These are phyloP conservation scores for Boletellus emodensis DNA, from an alignment of 768 basidiomycete genomes.

Conservation along the genomic window DNA sequence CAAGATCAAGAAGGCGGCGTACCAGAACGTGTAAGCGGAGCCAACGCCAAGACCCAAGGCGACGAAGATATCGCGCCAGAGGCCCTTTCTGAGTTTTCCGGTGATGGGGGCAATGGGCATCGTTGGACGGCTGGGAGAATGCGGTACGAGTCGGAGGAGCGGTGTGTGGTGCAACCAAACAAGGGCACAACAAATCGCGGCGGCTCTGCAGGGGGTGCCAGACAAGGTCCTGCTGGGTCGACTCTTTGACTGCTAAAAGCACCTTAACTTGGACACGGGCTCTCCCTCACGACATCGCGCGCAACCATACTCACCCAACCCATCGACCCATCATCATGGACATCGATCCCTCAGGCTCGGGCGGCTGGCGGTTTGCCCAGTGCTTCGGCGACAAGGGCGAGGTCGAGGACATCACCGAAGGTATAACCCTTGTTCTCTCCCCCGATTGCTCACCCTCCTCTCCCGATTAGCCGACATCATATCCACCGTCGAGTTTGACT, in stretches of 20 bases:
- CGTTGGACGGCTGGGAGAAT: slow-evolving; percentile 17
- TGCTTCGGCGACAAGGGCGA: slow-evolving; percentile 99
- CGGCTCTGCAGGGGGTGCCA: slow-evolving; percentile 15
- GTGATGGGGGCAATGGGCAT: slow-evolving; percentile 92
- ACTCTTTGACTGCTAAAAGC: slow-evolving; percentile 12
- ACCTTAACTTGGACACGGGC: slow-evolving; percentile 12
- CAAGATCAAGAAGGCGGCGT: slow-evolving; percentile 28
- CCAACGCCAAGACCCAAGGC: slow-evolving; percentile 74
- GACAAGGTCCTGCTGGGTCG: slow-evolving; percentile 14
- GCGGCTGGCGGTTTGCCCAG: slow-evolving; percentile 98
- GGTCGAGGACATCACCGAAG: slow-evolving; percentile 99
- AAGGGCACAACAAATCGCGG: slow-evolving; percentile 30
- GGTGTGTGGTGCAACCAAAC: slow-evolving; percentile 23
- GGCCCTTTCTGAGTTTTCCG: slow-evolving; percentile 88
- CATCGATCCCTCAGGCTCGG: slow-evolving; percentile 76
- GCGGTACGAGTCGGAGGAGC: slow-evolving; percentile 28
- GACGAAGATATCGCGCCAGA: slow-evolving; percentile 80
- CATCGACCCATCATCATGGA: slow-evolving; percentile 52
- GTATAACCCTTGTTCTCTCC: slow-evolving; percentile 37
- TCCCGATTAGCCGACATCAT: slow-evolving; percentile 91
- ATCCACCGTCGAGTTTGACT: slow-evolving; percentile 99
- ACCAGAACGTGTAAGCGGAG: slow-evolving; percentile 83
- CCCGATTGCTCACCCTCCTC: slow-evolving; percentile 12
- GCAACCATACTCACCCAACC: slow-evolving; percentile 1
- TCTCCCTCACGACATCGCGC: slow-evolving; percentile 6